Evolutionary conservation across 2,329 filamentous ascomycete species (phyloP).

Genomic region (Sarocladiaceae sp.): DNA sequence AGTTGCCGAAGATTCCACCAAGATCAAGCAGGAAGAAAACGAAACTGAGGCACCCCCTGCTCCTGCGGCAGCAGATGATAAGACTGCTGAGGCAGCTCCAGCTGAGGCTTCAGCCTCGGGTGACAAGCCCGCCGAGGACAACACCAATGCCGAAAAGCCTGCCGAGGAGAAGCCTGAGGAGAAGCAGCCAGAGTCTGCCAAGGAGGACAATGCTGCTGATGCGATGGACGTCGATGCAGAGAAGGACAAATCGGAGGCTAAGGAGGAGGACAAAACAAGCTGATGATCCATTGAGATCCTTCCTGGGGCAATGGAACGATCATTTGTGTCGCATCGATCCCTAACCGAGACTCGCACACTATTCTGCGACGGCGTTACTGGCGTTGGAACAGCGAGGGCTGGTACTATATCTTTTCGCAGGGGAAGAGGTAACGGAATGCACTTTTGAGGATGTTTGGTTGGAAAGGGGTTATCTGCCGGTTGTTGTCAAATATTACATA

Average conservation of each 20-base stretch:
- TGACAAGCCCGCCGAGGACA: slow-evolving; percentile 17
- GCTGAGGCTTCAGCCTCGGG: slow-evolving; percentile 12
- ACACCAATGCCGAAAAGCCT: slow-evolving; percentile 12
- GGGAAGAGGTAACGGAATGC: too few species aligned
- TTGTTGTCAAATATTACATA: too few species aligned
- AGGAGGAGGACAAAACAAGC: slow-evolving; percentile 10
- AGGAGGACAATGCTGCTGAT: slow-evolving; percentile 9
- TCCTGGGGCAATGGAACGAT: too few species aligned
- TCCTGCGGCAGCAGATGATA: slow-evolving; percentile 14
- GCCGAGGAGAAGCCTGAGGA: slow-evolving; percentile 11
- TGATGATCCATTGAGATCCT: too few species aligned
- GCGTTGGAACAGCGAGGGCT: background rate
- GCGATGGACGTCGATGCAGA: slow-evolving; percentile 13
- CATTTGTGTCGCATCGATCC: too few species aligned
- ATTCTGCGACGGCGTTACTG: slow-evolving; percentile 1
- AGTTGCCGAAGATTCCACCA: slow-evolving; percentile 22
- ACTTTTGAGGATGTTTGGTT: too few species aligned
- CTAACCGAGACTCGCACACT: background rate
- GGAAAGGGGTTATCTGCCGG: too few species aligned
- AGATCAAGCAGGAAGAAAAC: slow-evolving; percentile 34
- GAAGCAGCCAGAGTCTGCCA: slow-evolving; percentile 9
- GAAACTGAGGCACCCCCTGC: slow-evolving; percentile 26
- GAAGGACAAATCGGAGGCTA: slow-evolving; percentile 6
- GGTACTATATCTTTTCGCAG: background rate
- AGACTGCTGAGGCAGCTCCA: slow-evolving; percentile 14